Base-by-base conservation (phyloP, 164 flowering plant species). In the Macadamia integrifolia region DNA sequence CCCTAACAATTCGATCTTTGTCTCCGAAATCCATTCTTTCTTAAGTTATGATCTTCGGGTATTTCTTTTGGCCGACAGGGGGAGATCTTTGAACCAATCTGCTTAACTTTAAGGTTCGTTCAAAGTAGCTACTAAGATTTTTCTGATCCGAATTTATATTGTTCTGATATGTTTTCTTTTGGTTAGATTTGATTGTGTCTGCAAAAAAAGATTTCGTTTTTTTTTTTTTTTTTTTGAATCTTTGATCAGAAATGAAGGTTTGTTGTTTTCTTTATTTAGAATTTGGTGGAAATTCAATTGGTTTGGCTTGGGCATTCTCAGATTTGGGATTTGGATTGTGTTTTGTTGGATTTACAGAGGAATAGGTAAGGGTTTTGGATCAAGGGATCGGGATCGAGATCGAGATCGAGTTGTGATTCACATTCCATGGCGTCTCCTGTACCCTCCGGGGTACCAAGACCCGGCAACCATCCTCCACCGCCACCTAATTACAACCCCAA, bases 361-460 rank as follows among this genome's bases (percentile, higher is more conserved):
- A 59, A 18, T 29, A 64, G 14, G 42, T 32, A 65, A 58, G 71
- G 65, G 48, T 69, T 42, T 57, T 18, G 65, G 43, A 62, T 61
- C 58, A 52, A 58, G 28, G 55, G 57, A 60, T 46, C 69, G 61
- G 28, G 61, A 42, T 42, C 62, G 40, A 29, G 40, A 23, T 23
- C 69, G 61, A 35, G 61, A 42, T 42, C 62, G 40, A 29, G 40
- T 49, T 59, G 68, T 71, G 62, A 62, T 71, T 68, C 60, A 35
- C 40, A 2, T 35, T 61, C 60, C 66, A 90, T 90, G 96, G 88
- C 85, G 55, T 76, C 90, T 77, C 83, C 82, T 67, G 79, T 79
- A 84, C 89, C 86, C 75, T 74, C 87, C 32, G 84, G 93, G 82
- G 87, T 84, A 78, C 87, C 87, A 62, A 81, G 90, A 69, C 88